Percentiles rank a stretch among this genome's conserved stretches.
Conservation (phyloP, 495 filamentous ascomycete genomes). For the Penicillium dipodomyicola region DNA sequence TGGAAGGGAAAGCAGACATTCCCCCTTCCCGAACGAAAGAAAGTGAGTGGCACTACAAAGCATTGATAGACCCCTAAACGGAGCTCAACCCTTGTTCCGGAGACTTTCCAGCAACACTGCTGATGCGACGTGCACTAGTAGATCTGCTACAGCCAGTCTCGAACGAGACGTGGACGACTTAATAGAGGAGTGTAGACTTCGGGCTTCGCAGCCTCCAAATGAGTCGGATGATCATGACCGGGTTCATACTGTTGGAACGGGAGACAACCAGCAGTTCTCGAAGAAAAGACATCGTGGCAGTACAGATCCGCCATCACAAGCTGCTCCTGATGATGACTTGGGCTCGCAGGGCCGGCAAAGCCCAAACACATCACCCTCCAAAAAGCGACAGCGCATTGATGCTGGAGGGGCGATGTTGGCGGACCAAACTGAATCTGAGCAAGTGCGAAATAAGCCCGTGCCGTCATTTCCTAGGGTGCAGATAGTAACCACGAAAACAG, state of each 20-base stretch:
- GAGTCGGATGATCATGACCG: background rate
- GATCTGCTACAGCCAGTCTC: background rate
- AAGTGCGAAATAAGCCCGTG: background rate
- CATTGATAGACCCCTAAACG: too few species aligned
- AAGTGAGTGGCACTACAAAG: background rate
- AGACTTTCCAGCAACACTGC: background rate
- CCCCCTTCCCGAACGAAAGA: background rate
- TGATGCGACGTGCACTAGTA: background rate
- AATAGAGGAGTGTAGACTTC: background rate
- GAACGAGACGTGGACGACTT: background rate
- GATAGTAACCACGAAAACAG: background rate
- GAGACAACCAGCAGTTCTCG: background rate
- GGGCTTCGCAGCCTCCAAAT: background rate
- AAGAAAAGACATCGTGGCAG: slow-evolving; percentile 20
- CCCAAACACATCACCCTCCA: background rate
- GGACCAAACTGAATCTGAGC: background rate
- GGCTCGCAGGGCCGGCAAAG: background rate
- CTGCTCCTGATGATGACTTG: background rate
- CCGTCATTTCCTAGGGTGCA: background rate
- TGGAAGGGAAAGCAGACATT: background rate
- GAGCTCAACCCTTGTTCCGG: background rate
- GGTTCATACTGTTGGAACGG: background rate
- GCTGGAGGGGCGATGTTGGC: background rate
- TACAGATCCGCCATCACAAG: background rate
- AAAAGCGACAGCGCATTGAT: slow-evolving; percentile 21